Percentiles rank a stretch among this genome's conserved stretches.
Conservation (phyloP, 1,284 basidiomycete species). For the Papiliotrema laurentii region DNA sequence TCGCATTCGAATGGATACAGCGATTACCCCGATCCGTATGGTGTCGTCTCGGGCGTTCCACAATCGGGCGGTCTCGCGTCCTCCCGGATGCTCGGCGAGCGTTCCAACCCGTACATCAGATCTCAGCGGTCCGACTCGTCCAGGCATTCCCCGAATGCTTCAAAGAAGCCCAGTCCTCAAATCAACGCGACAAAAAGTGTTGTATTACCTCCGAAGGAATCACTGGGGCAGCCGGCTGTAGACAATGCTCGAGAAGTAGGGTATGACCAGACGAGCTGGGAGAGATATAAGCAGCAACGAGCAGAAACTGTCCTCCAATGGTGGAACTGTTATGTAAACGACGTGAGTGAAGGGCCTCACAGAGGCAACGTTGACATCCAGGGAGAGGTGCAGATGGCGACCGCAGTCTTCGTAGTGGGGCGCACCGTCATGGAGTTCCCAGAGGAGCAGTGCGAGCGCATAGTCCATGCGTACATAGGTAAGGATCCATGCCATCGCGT, state of each 20-base stretch:
- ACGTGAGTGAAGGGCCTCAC: constrained; percentile 23
- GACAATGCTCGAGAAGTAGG: background rate
- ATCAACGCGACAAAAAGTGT: background rate
- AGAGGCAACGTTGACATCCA: constrained; percentile 3
- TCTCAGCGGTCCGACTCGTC: constrained; percentile 9
- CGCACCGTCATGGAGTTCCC: constrained; percentile 27
- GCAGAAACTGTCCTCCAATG: constrained; percentile 23
- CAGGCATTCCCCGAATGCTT: constrained; percentile 8
- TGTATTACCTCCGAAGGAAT: background rate
- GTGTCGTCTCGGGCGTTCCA: background rate
- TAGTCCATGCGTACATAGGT: constrained; percentile 38
- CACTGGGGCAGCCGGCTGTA: background rate
- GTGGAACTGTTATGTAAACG: constrained; percentile 39
- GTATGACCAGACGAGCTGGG: constrained; percentile 7
- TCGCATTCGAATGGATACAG: background rate
- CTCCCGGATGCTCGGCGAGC: constrained; percentile 10
- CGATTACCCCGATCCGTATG: constrained; percentile 12
- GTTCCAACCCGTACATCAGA: constrained; percentile 30
- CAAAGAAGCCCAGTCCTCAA: constrained; percentile 10
- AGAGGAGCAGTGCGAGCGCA: constrained; percentile 23
- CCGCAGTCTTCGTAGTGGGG: constrained; percentile 28
- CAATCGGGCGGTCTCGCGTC: background rate
- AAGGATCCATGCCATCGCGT: constrained; percentile 6
- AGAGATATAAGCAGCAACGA: constrained; percentile 19
- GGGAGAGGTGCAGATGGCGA: constrained; percentile 42